These are phyloP conservation scores for Nematocida displodere DNA, from an alignment of 371 early-diverging fungal species.

Conservation along the genomic window DNA sequence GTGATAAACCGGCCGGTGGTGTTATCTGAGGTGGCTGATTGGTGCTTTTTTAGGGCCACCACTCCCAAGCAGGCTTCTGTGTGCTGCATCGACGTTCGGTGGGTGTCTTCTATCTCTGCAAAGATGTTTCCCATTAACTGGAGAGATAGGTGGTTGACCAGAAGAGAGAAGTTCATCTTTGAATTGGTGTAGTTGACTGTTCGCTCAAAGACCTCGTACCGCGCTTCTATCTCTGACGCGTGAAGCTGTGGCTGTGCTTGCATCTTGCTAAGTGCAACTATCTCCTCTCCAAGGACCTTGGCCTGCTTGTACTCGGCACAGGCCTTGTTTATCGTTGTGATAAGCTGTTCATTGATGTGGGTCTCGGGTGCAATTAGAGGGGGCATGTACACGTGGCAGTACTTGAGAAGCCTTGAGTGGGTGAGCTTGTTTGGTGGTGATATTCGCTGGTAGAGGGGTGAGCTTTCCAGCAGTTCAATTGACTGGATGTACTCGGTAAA, in stretches of 20 bases:
- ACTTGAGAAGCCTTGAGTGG: conserved; percentile 41
- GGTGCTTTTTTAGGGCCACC: conserved; percentile 8
- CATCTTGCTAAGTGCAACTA: not conserved
- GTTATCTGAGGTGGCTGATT: conserved; percentile 19
- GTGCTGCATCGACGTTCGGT: conserved; percentile 5
- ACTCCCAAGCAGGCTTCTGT: not conserved
- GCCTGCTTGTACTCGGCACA: conserved; percentile 45
- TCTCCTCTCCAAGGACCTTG: not conserved
- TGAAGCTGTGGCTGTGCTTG: not conserved
- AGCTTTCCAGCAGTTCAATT: conserved; percentile 35
- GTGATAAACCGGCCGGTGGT: not conserved
- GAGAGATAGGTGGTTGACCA: conserved; percentile 26
- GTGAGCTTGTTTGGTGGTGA: conserved; percentile 2
- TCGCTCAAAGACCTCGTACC: conserved; percentile 43
- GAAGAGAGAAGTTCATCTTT: conserved; percentile 34
- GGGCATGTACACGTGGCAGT: conserved; percentile 34
- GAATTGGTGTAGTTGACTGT: conserved; percentile 35
- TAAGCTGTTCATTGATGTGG: not conserved
- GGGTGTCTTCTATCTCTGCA: conserved; percentile 18
- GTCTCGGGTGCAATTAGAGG: not conserved
- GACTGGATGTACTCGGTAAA: conserved; percentile 36
- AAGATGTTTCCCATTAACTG: conserved; percentile 10
- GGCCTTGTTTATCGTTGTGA: conserved; percentile 9
- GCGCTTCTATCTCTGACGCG: conserved; percentile 8
- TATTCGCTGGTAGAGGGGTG: conserved; percentile 15